Evolutionary conservation across 345 rosid species (phyloP).

Genomic region (Alliaria petiolata): DNA sequence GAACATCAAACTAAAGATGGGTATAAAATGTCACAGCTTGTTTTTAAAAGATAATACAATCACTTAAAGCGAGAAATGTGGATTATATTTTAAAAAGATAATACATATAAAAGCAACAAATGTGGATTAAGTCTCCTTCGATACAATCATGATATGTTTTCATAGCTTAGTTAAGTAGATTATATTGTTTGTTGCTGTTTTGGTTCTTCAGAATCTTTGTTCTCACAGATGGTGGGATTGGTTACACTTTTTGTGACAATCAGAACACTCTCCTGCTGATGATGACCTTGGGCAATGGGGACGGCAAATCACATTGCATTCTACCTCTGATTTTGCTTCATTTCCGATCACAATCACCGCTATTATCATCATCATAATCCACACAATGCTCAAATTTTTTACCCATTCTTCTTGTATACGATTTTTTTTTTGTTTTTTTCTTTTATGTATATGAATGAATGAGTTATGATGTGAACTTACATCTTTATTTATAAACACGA

Average conservation of each 20-base stretch:
- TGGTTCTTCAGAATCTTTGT: not conserved
- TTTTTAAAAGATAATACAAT: too few relatives aligned
- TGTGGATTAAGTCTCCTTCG: too few relatives aligned
- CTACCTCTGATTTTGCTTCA: not conserved
- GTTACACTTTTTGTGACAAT: not conserved
- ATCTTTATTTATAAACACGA: not conserved
- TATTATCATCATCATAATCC: not conserved
- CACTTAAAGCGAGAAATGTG: too few relatives aligned
- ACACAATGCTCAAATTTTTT: not conserved
- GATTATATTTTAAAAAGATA: too few relatives aligned
- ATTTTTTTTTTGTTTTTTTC: not conserved
- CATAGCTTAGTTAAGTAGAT: not conserved
- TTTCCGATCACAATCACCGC: not conserved
- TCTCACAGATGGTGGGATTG: not conserved
- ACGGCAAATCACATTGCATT: not conserved
- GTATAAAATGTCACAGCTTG: too few relatives aligned
- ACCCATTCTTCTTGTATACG: not conserved
- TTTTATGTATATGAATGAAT: not conserved
- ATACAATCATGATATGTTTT: too few relatives aligned
- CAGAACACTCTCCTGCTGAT: not conserved
- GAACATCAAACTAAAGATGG: too few relatives aligned
- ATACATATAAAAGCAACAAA: too few relatives aligned
- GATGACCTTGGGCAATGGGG: not conserved
- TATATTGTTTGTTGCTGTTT: not conserved
- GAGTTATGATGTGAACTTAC: not conserved